Conservation (phyloP, 2,329 filamentous ascomycete species). For the Monilinia polystroma region DNA sequence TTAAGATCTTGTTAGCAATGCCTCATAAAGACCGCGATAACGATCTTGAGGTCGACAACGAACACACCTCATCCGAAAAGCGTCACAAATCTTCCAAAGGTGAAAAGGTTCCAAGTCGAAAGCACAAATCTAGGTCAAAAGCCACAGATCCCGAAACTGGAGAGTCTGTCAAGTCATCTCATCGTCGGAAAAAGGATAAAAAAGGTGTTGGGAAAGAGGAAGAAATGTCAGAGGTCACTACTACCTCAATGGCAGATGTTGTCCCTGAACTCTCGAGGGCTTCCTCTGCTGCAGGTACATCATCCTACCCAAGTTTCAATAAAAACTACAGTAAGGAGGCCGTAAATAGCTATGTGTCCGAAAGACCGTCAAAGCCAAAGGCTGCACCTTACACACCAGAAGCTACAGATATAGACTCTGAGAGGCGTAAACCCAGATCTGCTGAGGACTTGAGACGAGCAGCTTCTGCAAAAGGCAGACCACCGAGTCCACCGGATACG, state of each 20-base stretch:
- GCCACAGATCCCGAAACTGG: constrained; percentile 39
- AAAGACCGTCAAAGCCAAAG: constrained; percentile 29
- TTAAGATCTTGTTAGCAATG: constrained; percentile 22
- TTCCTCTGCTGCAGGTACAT: constrained; percentile 38
- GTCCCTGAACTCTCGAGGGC: constrained; percentile 48
- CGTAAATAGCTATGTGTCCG: constrained; percentile 53
- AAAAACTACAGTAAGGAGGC: constrained; percentile 91
- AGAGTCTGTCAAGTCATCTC: constrained; percentile 36
- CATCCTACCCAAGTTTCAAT: constrained; percentile 73
- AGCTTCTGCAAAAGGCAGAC: constrained; percentile 48
- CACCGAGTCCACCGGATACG: constrained; percentile 65
- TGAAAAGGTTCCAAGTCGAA: constrained; percentile 39
- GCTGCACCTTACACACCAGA: constrained; percentile 61
- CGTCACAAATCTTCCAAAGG: constrained; percentile 35
- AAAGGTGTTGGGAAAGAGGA: constrained; percentile 29
- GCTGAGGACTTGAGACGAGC: constrained; percentile 45
- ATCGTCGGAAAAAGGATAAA: constrained; percentile 37
- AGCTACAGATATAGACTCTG: constrained; percentile 64
- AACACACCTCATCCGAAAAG: constrained; percentile 36
- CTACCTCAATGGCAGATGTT: constrained; percentile 47
- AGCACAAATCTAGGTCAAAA: constrained; percentile 40
- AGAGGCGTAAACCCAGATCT: constrained; percentile 50
- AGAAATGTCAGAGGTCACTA: constrained; percentile 31
- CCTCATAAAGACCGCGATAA: constrained; percentile 29
- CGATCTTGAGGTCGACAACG: constrained; percentile 33